These are phyloP conservation scores for Neopestalotiopsis sp. DNA, from an alignment of 2,329 filamentous ascomycete genomes.

Conservation along the genomic window DNA sequence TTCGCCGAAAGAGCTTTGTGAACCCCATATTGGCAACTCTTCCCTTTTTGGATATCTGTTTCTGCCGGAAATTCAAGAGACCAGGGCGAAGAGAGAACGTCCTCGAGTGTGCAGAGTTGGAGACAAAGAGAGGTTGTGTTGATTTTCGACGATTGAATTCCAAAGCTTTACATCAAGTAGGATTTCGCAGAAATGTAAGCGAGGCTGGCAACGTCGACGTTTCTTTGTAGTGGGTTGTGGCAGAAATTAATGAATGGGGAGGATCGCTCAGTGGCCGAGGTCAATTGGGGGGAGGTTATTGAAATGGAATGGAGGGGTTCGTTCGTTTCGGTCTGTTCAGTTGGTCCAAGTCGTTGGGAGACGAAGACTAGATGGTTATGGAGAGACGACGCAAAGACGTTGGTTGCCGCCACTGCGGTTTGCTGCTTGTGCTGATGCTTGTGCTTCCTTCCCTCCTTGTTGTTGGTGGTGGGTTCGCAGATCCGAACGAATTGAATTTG, in stretches of 20 bases:
- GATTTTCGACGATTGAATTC: not conserved
- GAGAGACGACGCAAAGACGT: too few relatives aligned
- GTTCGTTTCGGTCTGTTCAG: not conserved
- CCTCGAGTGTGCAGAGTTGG: not conserved
- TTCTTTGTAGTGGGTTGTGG: not conserved
- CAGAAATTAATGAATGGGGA: not conserved
- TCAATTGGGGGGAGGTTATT: too few relatives aligned
- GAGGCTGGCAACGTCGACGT: not conserved
- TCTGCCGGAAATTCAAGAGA: not conserved
- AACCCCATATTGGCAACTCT: constrained; percentile 31
- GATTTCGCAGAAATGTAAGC: not conserved
- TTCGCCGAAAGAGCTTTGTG: constrained; percentile 38
- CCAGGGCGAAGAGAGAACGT: not conserved
- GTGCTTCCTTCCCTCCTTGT: not conserved
- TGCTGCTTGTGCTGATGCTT: not conserved
- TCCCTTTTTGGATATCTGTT: not conserved
- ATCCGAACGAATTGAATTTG: not conserved
- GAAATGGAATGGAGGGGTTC: not conserved
- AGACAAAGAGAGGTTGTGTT: not conserved
- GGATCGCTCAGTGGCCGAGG: not conserved
- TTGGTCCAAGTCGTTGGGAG: too few relatives aligned
- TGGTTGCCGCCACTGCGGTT: not conserved
- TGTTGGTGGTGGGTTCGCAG: not conserved
- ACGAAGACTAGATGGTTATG: too few relatives aligned
- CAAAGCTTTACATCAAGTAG: not conserved